Percentiles rank a stretch among this genome's conserved stretches.
Conservation (phyloP, 75 land plant genomes). For the Cupressus sempervirens region DNA sequence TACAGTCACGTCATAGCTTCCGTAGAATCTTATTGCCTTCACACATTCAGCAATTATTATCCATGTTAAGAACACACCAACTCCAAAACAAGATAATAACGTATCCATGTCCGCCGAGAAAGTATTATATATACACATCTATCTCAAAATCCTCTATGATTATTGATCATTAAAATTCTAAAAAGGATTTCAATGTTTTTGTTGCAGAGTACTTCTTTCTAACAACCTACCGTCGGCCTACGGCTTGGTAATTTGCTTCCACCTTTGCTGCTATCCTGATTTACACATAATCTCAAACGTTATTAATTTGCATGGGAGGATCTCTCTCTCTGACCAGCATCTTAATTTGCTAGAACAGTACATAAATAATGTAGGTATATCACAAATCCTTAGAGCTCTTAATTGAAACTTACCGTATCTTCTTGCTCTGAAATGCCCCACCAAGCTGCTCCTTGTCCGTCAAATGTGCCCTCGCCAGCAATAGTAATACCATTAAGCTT, state of each 20-base stretch:
- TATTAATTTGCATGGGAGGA: background rate
- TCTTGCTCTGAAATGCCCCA: constrained; percentile 24
- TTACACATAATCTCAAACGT: background rate
- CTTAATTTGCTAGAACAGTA: too few species aligned
- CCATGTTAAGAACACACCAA: too few species aligned
- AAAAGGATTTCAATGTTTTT: background rate
- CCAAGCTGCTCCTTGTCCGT: constrained; percentile 58
- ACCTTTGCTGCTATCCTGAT: background rate
- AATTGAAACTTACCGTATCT: background rate
- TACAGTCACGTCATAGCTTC: constrained; percentile 59
- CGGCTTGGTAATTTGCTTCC: background rate
- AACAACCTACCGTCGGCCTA: constrained; percentile 12
- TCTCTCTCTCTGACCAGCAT: too few species aligned
- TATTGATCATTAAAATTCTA: too few species aligned
- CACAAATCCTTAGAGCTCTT: too few species aligned
- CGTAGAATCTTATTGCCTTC: constrained; percentile 72
- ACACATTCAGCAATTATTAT: background rate
- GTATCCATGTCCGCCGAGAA: too few species aligned
- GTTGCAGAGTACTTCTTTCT: background rate
- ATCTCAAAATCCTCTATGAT: background rate
- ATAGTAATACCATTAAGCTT: constrained; percentile 53
- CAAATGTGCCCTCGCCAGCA: constrained; percentile 50
- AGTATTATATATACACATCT: too few species aligned
- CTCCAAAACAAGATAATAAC: too few species aligned
- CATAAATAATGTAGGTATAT: too few species aligned